These are phyloP conservation scores for Fagus sylvatica DNA, from an alignment of 306 rosid genomes.

Conservation along the genomic window DNA sequence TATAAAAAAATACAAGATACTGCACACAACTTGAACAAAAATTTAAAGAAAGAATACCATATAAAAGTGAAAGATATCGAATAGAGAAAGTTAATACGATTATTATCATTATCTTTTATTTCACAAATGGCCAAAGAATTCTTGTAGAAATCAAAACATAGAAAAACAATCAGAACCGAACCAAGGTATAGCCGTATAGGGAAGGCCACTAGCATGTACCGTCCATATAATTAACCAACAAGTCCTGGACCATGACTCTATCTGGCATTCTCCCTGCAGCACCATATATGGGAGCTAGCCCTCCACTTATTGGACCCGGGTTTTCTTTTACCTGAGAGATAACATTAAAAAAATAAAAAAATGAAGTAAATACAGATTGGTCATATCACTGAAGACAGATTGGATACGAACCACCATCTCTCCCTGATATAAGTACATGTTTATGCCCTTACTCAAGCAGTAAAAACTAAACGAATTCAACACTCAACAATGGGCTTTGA, in stretches of 20 bases:
- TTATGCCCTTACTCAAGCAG: neutral
- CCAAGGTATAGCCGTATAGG: neutral
- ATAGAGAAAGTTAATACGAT: neutral
- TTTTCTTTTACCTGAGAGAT: slow-evolving; percentile 73
- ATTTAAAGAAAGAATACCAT: neutral
- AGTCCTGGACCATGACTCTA: slow-evolving; percentile 76
- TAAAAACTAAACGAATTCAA: neutral
- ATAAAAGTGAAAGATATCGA: neutral
- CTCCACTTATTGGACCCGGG: slow-evolving; percentile 92
- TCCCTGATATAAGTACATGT: neutral
- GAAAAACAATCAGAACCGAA: neutral
- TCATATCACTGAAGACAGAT: neutral
- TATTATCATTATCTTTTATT: neutral
- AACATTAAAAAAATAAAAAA: neutral
- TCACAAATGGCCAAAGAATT: slow-evolving; percentile 28
- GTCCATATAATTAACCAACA: slow-evolving; percentile 90
- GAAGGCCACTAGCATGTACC: slow-evolving; percentile 59
- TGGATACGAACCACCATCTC: neutral
- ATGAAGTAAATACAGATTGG: slow-evolving; percentile 3
- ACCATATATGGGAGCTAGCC: slow-evolving; percentile 90
- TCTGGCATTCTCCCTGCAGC: slow-evolving; percentile 99
- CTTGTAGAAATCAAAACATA: slow-evolving; percentile 14
- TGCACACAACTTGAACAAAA: neutral
- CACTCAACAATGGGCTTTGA: neutral
- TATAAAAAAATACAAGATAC: neutral